Evolutionary conservation across 2,329 filamentous ascomycete genomes (phyloP).

Genomic region (Cladophialophora chaetospira): DNA sequence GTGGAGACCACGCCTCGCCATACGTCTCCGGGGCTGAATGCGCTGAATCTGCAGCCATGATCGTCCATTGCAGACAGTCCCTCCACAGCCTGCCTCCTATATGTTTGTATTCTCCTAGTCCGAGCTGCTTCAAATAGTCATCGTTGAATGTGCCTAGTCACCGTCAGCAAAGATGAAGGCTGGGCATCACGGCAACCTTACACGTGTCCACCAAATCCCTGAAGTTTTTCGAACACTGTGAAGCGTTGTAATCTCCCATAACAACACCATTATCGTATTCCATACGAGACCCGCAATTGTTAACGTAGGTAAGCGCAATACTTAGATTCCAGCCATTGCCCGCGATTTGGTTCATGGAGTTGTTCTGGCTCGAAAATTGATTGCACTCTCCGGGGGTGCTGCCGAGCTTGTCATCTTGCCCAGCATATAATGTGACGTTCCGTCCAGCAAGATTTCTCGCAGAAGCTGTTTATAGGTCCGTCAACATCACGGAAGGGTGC

Average conservation of each 20-base stretch:
- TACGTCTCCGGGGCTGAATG: background rate
- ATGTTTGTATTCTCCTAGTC: background rate
- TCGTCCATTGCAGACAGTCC: background rate
- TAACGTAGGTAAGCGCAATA: background rate
- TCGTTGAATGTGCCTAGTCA: background rate
- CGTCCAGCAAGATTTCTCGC: background rate
- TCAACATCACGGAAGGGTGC: background rate
- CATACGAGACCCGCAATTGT: background rate
- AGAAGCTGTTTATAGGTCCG: background rate
- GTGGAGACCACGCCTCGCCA: too few relatives aligned
- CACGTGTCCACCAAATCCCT: background rate
- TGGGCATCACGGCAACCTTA: background rate
- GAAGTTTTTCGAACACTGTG: background rate
- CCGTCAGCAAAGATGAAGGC: background rate
- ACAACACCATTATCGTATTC: background rate
- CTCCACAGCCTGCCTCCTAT: background rate
- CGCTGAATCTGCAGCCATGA: background rate
- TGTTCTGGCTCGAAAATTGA: background rate
- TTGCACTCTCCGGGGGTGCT: background rate
- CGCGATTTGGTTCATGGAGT: background rate
- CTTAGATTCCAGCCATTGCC: background rate
- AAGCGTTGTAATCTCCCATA: background rate
- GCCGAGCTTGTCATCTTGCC: background rate
- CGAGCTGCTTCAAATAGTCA: background rate
- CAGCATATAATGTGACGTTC: background rate